Conservation (phyloP, 78 protist genomes). For the Dictyostelium capitatum region DNA sequence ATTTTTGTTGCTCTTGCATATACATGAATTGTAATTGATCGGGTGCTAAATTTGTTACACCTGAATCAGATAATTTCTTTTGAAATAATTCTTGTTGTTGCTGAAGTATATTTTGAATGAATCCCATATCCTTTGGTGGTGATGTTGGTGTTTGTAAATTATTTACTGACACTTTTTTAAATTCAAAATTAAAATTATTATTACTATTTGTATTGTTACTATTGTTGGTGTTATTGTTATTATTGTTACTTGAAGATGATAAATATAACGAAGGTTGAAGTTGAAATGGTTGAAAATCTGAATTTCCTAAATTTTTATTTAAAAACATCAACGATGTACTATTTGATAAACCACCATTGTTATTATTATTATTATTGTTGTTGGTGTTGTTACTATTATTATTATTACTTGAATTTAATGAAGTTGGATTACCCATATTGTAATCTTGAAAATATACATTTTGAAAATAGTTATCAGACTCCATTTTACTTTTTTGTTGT, state of each 20-base stretch:
- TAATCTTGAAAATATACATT: constrained; percentile 6
- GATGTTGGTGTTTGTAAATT: background rate
- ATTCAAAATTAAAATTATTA: background rate
- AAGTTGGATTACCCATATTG: constrained; percentile 24
- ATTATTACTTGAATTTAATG: background rate
- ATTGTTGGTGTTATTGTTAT: constrained; percentile 12
- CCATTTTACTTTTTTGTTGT: background rate
- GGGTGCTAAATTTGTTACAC: constrained; percentile 15
- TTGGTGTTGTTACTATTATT: background rate
- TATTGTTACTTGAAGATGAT: background rate
- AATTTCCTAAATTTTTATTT: background rate
- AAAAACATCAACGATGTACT: background rate
- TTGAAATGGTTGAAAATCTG: constrained; percentile 13
- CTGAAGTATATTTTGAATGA: constrained; percentile 43
- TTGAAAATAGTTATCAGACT: background rate
- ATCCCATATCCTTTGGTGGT: constrained; percentile 30
- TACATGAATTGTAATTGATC: constrained; percentile 17
- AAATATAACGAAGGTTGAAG: constrained; percentile 13
- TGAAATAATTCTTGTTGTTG: constrained; percentile 50
- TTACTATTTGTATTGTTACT: constrained; percentile 8
- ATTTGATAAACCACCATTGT: background rate
- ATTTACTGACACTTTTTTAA: constrained; percentile 14
- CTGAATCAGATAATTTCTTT: constrained; percentile 17
- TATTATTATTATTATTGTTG: background rate
- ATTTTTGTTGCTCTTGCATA: constrained; percentile 42